Base-by-base conservation (phyloP, 2,329 filamentous ascomycete species). In the Stemphylium beticola region DNA sequence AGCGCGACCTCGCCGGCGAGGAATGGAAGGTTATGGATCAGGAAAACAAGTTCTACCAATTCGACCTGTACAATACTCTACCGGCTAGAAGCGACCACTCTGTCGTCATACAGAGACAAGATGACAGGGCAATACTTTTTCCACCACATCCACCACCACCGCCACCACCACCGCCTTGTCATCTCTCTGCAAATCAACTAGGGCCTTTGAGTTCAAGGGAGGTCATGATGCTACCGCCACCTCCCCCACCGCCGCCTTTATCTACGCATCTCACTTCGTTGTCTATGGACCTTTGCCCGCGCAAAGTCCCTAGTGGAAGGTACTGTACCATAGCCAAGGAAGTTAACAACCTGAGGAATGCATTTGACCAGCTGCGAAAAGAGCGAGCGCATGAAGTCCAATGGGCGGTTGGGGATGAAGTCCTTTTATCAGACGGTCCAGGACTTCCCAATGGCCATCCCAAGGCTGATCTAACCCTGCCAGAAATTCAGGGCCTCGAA, bases 11-110 rank as follows among this genome's bases (percentile, higher is more conserved):
- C 3, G 47, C 51, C 1, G 67, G 57, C 1, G 14, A 38, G 4
- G 67, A 68, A 41, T 68, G 65, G 65, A 40, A 3, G 8, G 66
- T 61, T 36, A 50, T 58, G 45, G 57, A 61, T 2, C 53, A 55
- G 17, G 67, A 69, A 29, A 54, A 47, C 9, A 47, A 52, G 8
- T 59, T 68, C 9, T 69, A 68, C 17, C 63, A 66, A 18, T 58
- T 55, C 33, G 58, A 62, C 14, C 15, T 64, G 7, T 37, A 39
- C 4, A 32, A 47, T 44, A 15, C 36, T 51, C 2, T 58, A 40
- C 26, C 10, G 6, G 26, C 31, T n/a, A 26, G 8, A n/a, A 37
- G 11, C 17, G n/a, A 15, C 2, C 7, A 10, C 11, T 9, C 9
- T 24, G 9, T 20, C 2, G 0, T 14, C 17, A 14, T 17, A n/a